These are phyloP conservation scores for Blastomyces gilchristii DNA, from an alignment of 2,329 filamentous ascomycete genomes.

Conservation along the genomic window DNA sequence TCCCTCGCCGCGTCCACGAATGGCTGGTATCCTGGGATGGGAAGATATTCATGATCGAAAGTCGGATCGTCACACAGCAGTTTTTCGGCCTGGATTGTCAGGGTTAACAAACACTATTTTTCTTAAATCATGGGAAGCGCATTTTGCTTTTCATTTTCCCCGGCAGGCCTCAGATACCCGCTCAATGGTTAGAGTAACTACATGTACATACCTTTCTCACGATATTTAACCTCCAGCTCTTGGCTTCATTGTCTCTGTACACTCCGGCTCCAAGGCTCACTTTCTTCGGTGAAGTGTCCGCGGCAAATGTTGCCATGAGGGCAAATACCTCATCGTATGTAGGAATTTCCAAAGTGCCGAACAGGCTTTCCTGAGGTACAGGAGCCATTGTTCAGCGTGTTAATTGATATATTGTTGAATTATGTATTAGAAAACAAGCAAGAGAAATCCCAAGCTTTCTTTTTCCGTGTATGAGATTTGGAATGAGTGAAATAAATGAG, in stretches of 20 bases:
- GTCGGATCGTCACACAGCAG: slow-evolving; percentile 73
- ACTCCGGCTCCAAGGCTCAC: slow-evolving; percentile 33
- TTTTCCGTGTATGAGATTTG: no score
- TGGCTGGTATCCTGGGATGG: slow-evolving; percentile 72
- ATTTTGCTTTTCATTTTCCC: not conserved
- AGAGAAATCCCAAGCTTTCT: no score
- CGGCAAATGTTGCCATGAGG: slow-evolving; percentile 19
- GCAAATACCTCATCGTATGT: slow-evolving; percentile 18
- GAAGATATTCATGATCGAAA: slow-evolving; percentile 93
- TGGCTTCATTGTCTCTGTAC: slow-evolving; percentile 31
- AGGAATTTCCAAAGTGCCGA: slow-evolving; percentile 13
- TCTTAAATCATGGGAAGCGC: not conserved
- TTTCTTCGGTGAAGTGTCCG: slow-evolving; percentile 24
- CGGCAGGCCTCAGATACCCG: not conserved
- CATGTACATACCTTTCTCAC: slow-evolving; percentile 23
- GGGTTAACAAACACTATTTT: slow-evolving; percentile 3
- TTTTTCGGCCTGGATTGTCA: slow-evolving; percentile 60
- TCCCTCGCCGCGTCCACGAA: slow-evolving; percentile 83
- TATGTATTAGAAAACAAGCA: not conserved
- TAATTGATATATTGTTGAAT: not conserved
- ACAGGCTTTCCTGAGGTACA: slow-evolving; percentile 15
- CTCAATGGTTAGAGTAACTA: not conserved
- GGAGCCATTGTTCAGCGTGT: slow-evolving; percentile 13
- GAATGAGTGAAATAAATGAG: not conserved
- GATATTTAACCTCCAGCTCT: slow-evolving; percentile 31